Base-by-base conservation (phyloP, 2,329 filamentous ascomycete species). In the Neonectria hederae region DNA sequence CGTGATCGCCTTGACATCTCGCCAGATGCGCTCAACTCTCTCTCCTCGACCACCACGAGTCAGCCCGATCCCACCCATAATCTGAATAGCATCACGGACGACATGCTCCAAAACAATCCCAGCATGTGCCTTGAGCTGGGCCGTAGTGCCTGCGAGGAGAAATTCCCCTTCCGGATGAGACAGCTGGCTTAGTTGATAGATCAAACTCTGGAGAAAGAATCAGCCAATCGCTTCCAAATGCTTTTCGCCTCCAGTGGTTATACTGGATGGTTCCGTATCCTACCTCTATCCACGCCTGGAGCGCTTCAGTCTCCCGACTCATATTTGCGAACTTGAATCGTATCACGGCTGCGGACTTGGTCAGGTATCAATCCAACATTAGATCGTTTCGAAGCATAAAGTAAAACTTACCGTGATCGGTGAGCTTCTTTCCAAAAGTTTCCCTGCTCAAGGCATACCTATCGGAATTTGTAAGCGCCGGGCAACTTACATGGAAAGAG, bases 221-320 rank as follows among this genome's bases (percentile, higher is more conserved):
- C 5, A 42, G 24, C 21, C 13, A 2, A 42, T 19, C 21, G 26
- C 13, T 32, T 11, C 30, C 3, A 4, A 4, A 32, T 32, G 5
- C 7, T 17, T 2, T 2, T n/a, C 8, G 19, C 13, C 5, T 17
- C 5, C 5, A 11, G 19, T 8, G 5, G 4, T 52, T 19, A 10
- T 46, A 17, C 5, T 28, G 9, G 11, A 4, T 6, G 1, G 11
- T 2, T 17, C 10, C 3, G 13, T 5, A 5, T 49, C 14, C 38
- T 57, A 56, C 59, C 59, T 62, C 59, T 9, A 62, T 62, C 59
- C 59, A 62, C 13, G 59, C 30, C 22, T 57, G 53, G 1, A 62
- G 22, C 14, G 53, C 59, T 51, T 62, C 59, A 4, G 46, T 46
- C 24, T 62, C 59, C 11, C 59, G 38, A 17, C 53, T 62, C 35